Evolutionary conservation across 768 basidiomycete species (phyloP).

Genomic region (Chalciporus chontae): DNA sequence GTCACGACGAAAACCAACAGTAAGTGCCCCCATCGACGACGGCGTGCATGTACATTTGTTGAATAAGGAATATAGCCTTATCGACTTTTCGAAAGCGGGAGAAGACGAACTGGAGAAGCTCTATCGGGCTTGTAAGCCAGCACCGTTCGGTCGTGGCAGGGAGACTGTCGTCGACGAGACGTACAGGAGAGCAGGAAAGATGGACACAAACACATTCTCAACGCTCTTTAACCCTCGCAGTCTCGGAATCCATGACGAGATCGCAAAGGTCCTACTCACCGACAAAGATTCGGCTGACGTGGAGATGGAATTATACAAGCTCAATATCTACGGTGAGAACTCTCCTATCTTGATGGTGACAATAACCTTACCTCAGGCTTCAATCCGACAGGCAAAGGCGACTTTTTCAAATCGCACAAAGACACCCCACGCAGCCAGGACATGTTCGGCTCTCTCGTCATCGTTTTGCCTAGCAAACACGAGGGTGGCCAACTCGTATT

Average conservation of each 20-base stretch:
- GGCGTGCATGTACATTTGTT: too few species aligned
- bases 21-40: too few species aligned
- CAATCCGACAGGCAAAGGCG: too few species aligned
- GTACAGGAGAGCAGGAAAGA: conserved; percentile 45
- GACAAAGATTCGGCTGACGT: conserved; percentile 16
- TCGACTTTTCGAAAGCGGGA: background rate
- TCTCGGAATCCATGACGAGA: conserved; percentile 20
- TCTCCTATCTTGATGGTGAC: too few species aligned
- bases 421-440: conserved; percentile 42
- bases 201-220: conserved; percentile 36
- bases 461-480: conserved; percentile 43
- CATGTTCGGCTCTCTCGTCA: conserved; percentile 51
- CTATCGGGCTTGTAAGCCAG: conserved; percentile 34
- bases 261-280: conserved; percentile 24
- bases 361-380: too few species aligned
- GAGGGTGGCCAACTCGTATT: conserved; percentile 43
- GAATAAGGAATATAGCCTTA: background rate
- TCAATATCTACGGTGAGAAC: conserved; percentile 46
- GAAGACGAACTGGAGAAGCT: conserved; percentile 19
- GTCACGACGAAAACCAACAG: too few species aligned
- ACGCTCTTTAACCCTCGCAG: conserved; percentile 29
- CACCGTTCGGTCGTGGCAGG: conserved; percentile 36
- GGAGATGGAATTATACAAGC: conserved; percentile 38
- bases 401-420: conserved; percentile 48
- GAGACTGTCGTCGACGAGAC: conserved; percentile 42